phyloP scores from a whole-genome alignment of 768 basidiomycete genomes.

The Agaricus sinodeliciosus region DNA sequence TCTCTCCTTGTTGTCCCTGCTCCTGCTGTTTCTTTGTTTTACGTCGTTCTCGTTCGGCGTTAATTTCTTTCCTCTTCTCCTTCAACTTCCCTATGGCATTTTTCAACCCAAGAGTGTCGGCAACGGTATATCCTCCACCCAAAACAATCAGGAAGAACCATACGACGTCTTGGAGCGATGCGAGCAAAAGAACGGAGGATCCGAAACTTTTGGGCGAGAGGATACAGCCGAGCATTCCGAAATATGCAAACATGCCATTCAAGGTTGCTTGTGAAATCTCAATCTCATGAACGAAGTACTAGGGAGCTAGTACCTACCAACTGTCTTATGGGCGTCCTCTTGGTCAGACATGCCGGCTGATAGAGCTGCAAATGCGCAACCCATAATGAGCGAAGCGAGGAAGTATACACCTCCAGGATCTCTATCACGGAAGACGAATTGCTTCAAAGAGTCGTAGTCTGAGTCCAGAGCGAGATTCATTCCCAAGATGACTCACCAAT shows the following conservation, averaged over 20 bases:
- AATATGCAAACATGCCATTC: conserved; percentile 17
- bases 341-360: conserved; percentile 17
- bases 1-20: background rate
- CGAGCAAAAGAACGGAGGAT: conserved; percentile 18
- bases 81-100: background rate
- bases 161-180: conserved; percentile 15
- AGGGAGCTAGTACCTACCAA: conserved; percentile 13
- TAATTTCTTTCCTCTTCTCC: background rate
- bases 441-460: background rate
- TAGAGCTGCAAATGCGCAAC: conserved; percentile 16
- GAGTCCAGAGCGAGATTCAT: background rate
- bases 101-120: conserved; percentile 15
- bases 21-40: background rate
- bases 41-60: background rate
- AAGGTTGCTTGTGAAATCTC: conserved; percentile 13
- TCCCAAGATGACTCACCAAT: conserved; percentile 12
- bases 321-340: conserved; percentile 17
- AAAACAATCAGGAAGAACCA: conserved; percentile 17
- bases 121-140: conserved; percentile 14
- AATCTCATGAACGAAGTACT: background rate
- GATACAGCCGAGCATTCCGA: conserved; percentile 14
- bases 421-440: conserved; percentile 9
- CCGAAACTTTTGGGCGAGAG: conserved; percentile 17
- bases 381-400: conserved; percentile 18
- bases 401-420: conserved; percentile 13